These are phyloP conservation scores for Hyaloscypha bicolor DNA, from an alignment of 495 filamentous ascomycete genomes.

Conservation along the genomic window DNA sequence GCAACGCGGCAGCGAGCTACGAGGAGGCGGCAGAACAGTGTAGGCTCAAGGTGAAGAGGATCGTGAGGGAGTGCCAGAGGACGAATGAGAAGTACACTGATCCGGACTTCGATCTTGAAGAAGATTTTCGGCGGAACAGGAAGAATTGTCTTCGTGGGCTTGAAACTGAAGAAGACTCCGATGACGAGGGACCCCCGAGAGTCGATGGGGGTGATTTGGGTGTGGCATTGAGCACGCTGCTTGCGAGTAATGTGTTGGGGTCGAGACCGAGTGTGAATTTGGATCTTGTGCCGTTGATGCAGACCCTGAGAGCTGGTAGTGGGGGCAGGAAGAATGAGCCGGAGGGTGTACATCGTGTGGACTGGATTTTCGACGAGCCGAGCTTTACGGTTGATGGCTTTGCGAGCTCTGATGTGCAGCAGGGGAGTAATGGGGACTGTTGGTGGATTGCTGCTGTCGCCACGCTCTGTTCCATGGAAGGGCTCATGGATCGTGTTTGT, in stretches of 20 bases:
- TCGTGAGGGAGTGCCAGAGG: constrained; percentile 76
- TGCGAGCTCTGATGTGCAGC: constrained; percentile 78
- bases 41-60: constrained; percentile 72
- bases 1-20: constrained; percentile 46
- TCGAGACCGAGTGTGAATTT: neutral
- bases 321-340: constrained; percentile 36
- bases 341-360: constrained; percentile 63
- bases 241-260: constrained; percentile 2
- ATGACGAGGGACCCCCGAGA: constrained; percentile 15
- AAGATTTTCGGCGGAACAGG: constrained; percentile 33
- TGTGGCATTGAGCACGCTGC: neutral
- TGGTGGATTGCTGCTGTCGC: constrained; percentile 89
- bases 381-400: constrained; percentile 76
- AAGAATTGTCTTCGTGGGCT: constrained; percentile 44
- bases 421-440: constrained; percentile 82
- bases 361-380: constrained; percentile 86
- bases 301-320: neutral
- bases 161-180: constrained; percentile 51
- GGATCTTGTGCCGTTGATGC: neutral
- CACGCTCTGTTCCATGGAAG: constrained; percentile 76
- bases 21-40: constrained; percentile 73
- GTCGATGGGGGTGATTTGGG: neutral
- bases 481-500: constrained; percentile 78
- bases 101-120: constrained; percentile 68
- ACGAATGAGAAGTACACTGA: constrained; percentile 90